A percentile compares a stretch with the other conserved stretches of the same genome.
phyloP scores from a whole-genome alignment of 768 basidiomycete genomes.

The Termitomyces sp. region DNA sequence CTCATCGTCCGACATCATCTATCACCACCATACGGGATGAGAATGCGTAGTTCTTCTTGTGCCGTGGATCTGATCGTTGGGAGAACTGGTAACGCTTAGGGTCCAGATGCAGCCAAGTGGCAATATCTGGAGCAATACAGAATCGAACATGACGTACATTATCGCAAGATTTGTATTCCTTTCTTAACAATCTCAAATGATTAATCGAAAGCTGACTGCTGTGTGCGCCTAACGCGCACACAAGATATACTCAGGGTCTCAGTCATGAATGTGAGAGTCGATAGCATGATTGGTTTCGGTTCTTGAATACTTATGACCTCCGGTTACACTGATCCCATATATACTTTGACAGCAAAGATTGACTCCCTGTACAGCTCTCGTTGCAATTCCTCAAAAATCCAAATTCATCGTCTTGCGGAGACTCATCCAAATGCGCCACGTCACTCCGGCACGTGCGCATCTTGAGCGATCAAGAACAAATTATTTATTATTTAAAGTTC shows the following conservation, averaged over 20 bases:
- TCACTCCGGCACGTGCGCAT: conserved; percentile 33
- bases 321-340: not conserved
- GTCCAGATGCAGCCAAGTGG: not conserved
- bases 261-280: conserved; percentile 19
- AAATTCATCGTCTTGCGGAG: not conserved
- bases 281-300: conserved; percentile 22
- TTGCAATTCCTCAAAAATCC: not conserved
- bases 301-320: not conserved
- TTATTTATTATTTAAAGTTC: not conserved
- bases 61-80: not conserved
- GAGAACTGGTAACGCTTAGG: not conserved
- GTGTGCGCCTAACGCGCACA: not conserved
- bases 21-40: not conserved
- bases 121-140: not conserved
- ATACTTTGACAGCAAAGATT: not conserved
- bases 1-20: conserved; percentile 4
- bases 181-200: not conserved
- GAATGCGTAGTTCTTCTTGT: not conserved
- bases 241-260: not conserved
- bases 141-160: not conserved
- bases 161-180: not conserved
- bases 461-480: conserved; percentile 11
- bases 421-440: conserved; percentile 26
- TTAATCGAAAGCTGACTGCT: not conserved
- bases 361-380: not conserved